Conservation (phyloP, 768 basidiomycete genomes). For the Fomitopsis pulvina region DNA sequence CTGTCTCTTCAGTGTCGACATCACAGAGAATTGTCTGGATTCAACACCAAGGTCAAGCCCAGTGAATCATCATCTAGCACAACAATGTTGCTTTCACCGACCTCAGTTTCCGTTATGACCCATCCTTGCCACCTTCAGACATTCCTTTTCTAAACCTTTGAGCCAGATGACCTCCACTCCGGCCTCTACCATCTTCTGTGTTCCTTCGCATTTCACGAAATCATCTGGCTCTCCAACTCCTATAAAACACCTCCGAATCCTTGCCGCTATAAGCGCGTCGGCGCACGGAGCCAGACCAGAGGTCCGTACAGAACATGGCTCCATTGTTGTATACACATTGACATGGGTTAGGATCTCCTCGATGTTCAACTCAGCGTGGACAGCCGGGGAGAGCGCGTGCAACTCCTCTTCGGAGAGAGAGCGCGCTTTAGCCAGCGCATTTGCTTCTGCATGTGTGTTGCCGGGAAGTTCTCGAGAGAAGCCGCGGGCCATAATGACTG, state of each 20-base stretch:
- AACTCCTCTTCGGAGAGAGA: slow-evolving; percentile 35
- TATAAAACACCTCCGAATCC: slow-evolving; percentile 72
- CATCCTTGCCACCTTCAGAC: slow-evolving; percentile 72
- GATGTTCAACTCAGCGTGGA: slow-evolving; percentile 31
- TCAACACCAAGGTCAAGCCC: too few relatives aligned
- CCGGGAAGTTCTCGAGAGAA: slow-evolving; percentile 89
- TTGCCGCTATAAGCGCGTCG: slow-evolving; percentile 68
- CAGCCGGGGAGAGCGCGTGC: slow-evolving; percentile 30
- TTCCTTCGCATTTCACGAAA: slow-evolving; percentile 92
- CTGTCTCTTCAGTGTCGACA: too few relatives aligned
- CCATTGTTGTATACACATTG: slow-evolving; percentile 92
- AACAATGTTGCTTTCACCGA: too few relatives aligned
- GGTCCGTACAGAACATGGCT: slow-evolving; percentile 88
- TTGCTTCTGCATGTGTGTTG: slow-evolving; percentile 97
- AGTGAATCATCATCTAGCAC: too few relatives aligned
- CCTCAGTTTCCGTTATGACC: slow-evolving; percentile 26
- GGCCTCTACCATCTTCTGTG: slow-evolving; percentile 57
- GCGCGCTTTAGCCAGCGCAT: slow-evolving; percentile 72
- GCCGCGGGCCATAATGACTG: slow-evolving; percentile 66
- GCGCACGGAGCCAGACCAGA: slow-evolving; percentile 86
- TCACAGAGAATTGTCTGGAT: too few relatives aligned
- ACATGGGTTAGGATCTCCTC: slow-evolving; percentile 46
- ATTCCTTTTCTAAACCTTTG: slow-evolving; percentile 68
- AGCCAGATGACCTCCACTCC: slow-evolving; percentile 77
- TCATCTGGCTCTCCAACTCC: slow-evolving; percentile 90